Conservation (phyloP, 2,329 filamentous ascomycete species). For the Stemphylium lycopersici region DNA sequence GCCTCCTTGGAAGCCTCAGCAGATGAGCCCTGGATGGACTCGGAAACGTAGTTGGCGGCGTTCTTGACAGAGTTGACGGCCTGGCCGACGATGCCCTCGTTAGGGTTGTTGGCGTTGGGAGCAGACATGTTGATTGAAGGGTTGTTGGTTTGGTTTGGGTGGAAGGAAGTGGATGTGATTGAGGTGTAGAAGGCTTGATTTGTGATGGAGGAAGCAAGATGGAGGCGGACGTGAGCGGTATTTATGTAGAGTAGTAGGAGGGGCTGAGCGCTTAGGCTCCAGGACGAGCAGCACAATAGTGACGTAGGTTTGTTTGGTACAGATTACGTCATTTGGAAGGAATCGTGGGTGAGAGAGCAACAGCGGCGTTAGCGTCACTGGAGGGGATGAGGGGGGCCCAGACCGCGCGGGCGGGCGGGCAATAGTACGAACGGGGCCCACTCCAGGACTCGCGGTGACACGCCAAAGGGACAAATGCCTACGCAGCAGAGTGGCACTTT, state of each 20-base stretch:
- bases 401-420: conserved; percentile 3
- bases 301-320: conserved; percentile 2
- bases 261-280: neutral
- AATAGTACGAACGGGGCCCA: conserved; percentile 1
- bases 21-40: conserved; percentile 64
- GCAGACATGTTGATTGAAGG: conserved; percentile 50
- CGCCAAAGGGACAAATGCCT: conserved; percentile 6
- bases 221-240: conserved; percentile 14
- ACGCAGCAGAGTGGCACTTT: conserved; percentile 11
- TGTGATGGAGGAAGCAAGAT: conserved; percentile 20
- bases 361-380: neutral
- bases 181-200: conserved; percentile 14
- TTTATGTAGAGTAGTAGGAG: conserved; percentile 20
- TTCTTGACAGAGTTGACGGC: conserved; percentile 54
- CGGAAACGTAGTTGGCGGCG: conserved; percentile 72
- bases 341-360: conserved; percentile 1
- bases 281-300: conserved; percentile 8
- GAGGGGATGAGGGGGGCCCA: conserved; percentile 1
- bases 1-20: conserved; percentile 68
- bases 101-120: conserved; percentile 52
- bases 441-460: conserved; percentile 7
- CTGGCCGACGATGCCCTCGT: conserved; percentile 53
- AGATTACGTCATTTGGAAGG: conserved; percentile 6
- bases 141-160: conserved; percentile 14
- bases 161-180: conserved; percentile 1